A percentile compares a stretch with the other conserved stretches of the same genome.
Evolutionary conservation across 2,329 filamentous ascomycete species (phyloP).

Genomic region (Plectosphaerella plurivora): DNA sequence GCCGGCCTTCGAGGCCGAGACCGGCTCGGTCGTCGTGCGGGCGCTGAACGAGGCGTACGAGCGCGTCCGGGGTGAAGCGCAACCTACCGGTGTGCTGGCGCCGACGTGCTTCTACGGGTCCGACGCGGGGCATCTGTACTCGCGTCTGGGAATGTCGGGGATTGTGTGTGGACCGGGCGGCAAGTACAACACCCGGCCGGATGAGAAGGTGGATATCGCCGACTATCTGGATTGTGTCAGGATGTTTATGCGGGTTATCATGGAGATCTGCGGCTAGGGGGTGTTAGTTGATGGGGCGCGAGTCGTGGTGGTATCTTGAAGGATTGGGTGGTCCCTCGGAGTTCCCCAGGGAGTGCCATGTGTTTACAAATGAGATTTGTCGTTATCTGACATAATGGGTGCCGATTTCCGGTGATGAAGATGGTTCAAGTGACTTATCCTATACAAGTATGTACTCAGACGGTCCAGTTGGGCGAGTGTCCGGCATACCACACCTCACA

Average conservation of each 20-base stretch:
- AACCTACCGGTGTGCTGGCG: slow-evolving; percentile 18
- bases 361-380: no score
- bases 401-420: no score
- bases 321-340: no score
- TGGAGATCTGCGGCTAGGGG: slow-evolving; percentile 16
- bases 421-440: no score
- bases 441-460: no score
- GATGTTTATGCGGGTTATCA: slow-evolving; percentile 19
- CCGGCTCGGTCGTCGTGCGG: slow-evolving; percentile 11
- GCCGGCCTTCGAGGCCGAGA: slow-evolving; percentile 17
- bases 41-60: slow-evolving; percentile 16
- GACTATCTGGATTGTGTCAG: slow-evolving; percentile 19
- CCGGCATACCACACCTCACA: no score
- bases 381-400: no score
- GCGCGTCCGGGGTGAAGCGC: slow-evolving; percentile 10
- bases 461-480: no score
- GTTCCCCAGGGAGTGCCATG: no score
- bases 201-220: slow-evolving; percentile 19
- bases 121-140: slow-evolving; percentile 18
- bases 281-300: background rate
- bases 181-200: slow-evolving; percentile 19
- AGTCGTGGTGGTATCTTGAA: no score
- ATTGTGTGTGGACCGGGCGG: slow-evolving; percentile 20
- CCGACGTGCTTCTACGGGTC: slow-evolving; percentile 21
- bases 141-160: slow-evolving; percentile 18